Evolutionary conservation across 148 eudicot genomes (phyloP), one percentile per base, ranked within the genome.

Genomic region (Rhododendron ovatum): DNA sequence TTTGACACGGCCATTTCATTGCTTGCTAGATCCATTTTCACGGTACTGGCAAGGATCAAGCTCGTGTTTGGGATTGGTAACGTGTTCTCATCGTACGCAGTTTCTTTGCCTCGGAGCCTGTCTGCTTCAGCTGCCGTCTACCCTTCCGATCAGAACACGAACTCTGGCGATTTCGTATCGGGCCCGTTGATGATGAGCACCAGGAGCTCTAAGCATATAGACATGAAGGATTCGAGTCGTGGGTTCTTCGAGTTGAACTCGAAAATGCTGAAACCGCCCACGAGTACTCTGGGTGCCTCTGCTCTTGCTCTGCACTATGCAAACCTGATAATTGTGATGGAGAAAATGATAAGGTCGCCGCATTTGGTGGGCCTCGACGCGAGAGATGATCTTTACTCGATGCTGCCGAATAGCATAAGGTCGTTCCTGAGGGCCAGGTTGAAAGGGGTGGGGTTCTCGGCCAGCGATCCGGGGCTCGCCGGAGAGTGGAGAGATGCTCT

Each of bases 401-500:
- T 96, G 99, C 91, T 96, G 1, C 99, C 99, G 0, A 87, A 80
- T 18, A 96, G 96, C 85, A 89, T 96, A 84, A 85, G 98, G 78
- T 89, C 91, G 17, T 82, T 91, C 39, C 87, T 96, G 1, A 88
- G 98, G 82, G 83, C 86, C 0, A 82, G 98, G 81, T 85, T 95
- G 80, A 93, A 89, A 87, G 98, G 98, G 84, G 92, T 96, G 37
- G 95, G 94, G 3, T 94, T 95, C 80, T 82, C 94, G 13, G 98
- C 96, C 0, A 88, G 91, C 6, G 99, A 96, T 87, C 94, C 95
- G 2, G 86, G 50, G 12, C 91, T 96, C 9, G 99, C 99, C 33
- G 91, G 89, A 1, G 99, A 96, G 84, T 96, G 99, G 99, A 94
- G 89, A 50, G 98, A 95, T 26, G 99, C 99, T 6, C 73, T 96